Base-by-base conservation (phyloP, 805 yeast species). In the Phaffomyces antillensis region DNA sequence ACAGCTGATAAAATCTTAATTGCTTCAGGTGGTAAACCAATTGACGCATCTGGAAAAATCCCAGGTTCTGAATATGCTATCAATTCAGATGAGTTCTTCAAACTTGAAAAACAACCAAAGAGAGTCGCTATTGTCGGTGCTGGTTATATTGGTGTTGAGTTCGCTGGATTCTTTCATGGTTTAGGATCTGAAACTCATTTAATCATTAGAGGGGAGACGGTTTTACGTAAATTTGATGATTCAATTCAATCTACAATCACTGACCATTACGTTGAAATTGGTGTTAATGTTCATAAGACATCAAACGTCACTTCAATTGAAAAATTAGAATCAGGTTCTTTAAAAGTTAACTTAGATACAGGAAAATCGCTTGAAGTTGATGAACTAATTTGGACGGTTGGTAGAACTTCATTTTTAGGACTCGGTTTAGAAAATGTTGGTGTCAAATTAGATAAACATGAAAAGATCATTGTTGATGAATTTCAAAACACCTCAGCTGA, bases 41-140 rank as follows among this genome's bases (percentile, higher is more conserved):
- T 81, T 30, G 64, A 77, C 32, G 96, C 97, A 31, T 28, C 30
- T 28, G 62, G 69, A 24, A 23, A 10, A 3, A 79, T 89, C 40
- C 83, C 82, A 44, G 98, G 98, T 41, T 78, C 81, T 41, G 93
- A 89, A 59, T 71, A 74, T 47, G 97, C 96, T 47, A 82, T 79
- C 49, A 80, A 84, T 43, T 87, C 96, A 18, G 96, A 93, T 63
- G 96, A 96, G 0, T 93, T 93, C 64, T 93, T 93, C 61, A 77
- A 76, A 51, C 71, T 93, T 53, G 82, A 76, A 48, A 60, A 68
- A 40, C 97, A 90, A 67, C 99, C 99, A 42, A 83, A 88, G 66
- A 75, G 81, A 40, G 98, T 91, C 26, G 98, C 95, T 2, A 75
- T 93, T 49, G 96, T 93, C 12, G 99, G 99, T 56, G 96, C 96